Conservation (phyloP, 176 grass and related monocot species). For the Oryza longistaminata region DNA sequence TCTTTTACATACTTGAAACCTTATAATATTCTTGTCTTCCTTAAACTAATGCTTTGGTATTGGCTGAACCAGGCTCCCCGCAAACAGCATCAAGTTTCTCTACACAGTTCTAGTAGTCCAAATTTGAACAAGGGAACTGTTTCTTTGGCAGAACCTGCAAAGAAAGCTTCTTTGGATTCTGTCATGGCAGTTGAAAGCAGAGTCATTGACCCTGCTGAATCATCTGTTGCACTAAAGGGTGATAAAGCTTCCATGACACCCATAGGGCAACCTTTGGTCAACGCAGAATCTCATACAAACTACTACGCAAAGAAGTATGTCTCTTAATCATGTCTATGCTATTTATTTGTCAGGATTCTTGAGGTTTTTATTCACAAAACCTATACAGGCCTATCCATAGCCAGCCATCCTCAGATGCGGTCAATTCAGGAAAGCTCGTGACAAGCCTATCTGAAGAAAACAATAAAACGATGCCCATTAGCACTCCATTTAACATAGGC, state of each 20-base stretch:
- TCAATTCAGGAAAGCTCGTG: slow-evolving; percentile 38
- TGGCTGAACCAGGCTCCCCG: slow-evolving; percentile 55
- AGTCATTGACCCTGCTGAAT: slow-evolving; percentile 37
- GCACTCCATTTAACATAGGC: slow-evolving; percentile 58
- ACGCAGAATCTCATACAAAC: slow-evolving; percentile 51
- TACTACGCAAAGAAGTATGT: slow-evolving; percentile 65
- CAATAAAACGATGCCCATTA: slow-evolving; percentile 45
- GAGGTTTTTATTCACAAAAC: slow-evolving; percentile 18
- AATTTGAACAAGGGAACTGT: slow-evolving; percentile 50
- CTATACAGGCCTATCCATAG: slow-evolving; percentile 63
- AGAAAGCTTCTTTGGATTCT: slow-evolving; percentile 40
- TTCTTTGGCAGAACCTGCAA: slow-evolving; percentile 42
- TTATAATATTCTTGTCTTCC: slow-evolving; percentile 1
- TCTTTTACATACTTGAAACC: slow-evolving; percentile 32
- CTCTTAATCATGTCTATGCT: slow-evolving; percentile 23
- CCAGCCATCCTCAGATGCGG: slow-evolving; percentile 24
- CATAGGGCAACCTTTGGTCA: slow-evolving; percentile 59
- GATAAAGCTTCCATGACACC: slow-evolving; percentile 51
- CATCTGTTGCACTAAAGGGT: slow-evolving; percentile 47
- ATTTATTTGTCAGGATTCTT: slow-evolving; percentile 19
- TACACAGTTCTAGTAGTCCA: slow-evolving; percentile 44
- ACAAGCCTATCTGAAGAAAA: slow-evolving; percentile 52
- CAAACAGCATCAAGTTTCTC: slow-evolving; percentile 56
- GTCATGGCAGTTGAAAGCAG: slow-evolving; percentile 42
- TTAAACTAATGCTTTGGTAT: slow-evolving; percentile 24